Percentiles rank a stretch among this genome's conserved stretches.
Evolutionary conservation across 176 grass and related monocot genomes (phyloP).

Genomic region (Alopecurus myosuroides): DNA sequence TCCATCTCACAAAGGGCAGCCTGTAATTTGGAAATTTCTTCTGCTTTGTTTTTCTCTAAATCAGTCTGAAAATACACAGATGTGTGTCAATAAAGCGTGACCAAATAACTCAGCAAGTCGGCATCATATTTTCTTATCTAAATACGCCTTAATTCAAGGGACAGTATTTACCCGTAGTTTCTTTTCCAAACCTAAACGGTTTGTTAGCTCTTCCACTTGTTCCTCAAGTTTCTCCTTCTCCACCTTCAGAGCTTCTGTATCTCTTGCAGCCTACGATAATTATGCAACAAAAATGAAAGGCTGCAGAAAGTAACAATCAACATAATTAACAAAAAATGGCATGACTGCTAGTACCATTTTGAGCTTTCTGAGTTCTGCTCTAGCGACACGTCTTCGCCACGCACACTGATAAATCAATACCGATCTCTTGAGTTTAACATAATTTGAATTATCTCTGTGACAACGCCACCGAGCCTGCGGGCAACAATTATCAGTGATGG

Average conservation of each 20-base stretch:
- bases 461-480: slow-evolving; percentile 59
- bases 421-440: slow-evolving; percentile 52
- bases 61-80: slow-evolving; percentile 41
- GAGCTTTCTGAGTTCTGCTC: slow-evolving; percentile 67
- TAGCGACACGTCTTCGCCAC: slow-evolving; percentile 66
- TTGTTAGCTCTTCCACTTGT: slow-evolving; percentile 60
- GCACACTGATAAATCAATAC: slow-evolving; percentile 76
- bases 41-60: slow-evolving; percentile 56
- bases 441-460: slow-evolving; percentile 47
- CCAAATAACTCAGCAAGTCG: slow-evolving; percentile 12
- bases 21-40: slow-evolving; percentile 57
- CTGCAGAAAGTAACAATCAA: slow-evolving; percentile 7
- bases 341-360: slow-evolving; percentile 57
- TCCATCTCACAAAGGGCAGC: slow-evolving; percentile 53
- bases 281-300: slow-evolving; percentile 18
- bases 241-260: slow-evolving; percentile 62
- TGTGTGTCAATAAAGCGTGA: slow-evolving; percentile 11
- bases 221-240: slow-evolving; percentile 71
- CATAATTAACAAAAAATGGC: slow-evolving; percentile 14
- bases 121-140: neutral
- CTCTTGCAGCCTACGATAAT: slow-evolving; percentile 55
- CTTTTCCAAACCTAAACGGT: slow-evolving; percentile 53
- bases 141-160: slow-evolving; percentile 11
- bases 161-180: slow-evolving; percentile 47
- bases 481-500: neutral